Percentiles rank a stretch among this genome's conserved stretches.
phyloP scores from a whole-genome alignment of 2,329 filamentous ascomycete species.

The Aspergillus sp. region DNA sequence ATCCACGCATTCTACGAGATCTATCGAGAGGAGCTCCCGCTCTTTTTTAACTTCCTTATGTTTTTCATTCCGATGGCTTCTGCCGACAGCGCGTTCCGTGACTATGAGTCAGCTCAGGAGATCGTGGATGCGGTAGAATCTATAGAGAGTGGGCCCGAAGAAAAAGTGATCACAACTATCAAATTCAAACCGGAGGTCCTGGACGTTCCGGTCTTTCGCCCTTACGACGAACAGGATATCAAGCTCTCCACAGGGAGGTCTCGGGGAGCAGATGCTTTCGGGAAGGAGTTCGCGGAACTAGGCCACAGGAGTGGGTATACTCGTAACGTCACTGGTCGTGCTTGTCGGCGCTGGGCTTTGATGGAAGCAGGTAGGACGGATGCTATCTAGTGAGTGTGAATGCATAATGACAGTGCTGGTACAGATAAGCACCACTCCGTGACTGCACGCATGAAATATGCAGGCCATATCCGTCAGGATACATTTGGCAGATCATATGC shows the following conservation, averaged over 20 bases:
- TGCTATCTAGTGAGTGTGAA: background rate
- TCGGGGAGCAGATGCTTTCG: constrained; percentile 12
- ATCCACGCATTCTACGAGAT: constrained; percentile 16
- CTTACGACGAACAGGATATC: constrained; percentile 10
- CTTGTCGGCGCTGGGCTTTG: constrained; percentile 13
- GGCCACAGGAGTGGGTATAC: constrained; percentile 12
- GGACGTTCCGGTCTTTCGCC: constrained; percentile 12
- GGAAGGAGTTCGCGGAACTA: constrained; percentile 13
- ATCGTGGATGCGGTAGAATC: constrained; percentile 11
- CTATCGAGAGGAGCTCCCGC: constrained; percentile 12
- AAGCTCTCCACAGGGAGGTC: constrained; percentile 5
- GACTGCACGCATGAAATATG: constrained; percentile 9
- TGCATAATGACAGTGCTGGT: background rate
- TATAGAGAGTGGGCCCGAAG: constrained; percentile 2
- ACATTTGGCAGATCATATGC: constrained; percentile 9
- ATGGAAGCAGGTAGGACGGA: constrained; percentile 11
- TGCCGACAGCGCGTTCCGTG: constrained; percentile 12
- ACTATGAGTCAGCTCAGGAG: constrained; percentile 11
- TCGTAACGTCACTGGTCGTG: constrained; percentile 11
- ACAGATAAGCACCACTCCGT: constrained; percentile 8
- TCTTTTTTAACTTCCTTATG: constrained; percentile 16
- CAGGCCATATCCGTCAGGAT: constrained; percentile 1
- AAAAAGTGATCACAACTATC: constrained; percentile 12
- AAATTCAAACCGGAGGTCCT: constrained; percentile 9
- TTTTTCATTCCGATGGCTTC: constrained; percentile 17